Evolutionary conservation across 352 stramenopile genomes (phyloP).

Genomic region (Phytophthora ramorum): DNA sequence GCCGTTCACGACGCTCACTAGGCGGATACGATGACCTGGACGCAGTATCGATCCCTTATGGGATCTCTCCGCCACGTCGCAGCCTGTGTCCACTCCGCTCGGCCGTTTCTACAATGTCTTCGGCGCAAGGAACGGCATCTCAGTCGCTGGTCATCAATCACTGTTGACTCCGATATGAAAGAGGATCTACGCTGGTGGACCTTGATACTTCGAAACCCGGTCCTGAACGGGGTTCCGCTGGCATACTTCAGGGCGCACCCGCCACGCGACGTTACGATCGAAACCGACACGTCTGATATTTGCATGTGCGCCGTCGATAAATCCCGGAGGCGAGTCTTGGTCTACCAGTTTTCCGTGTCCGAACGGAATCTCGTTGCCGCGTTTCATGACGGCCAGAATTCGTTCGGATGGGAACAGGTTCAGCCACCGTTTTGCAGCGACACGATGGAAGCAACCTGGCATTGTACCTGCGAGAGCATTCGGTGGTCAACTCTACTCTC

Average conservation of each 20-base stretch:
- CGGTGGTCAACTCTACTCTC: background rate
- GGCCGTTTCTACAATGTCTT: background rate
- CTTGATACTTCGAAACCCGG: background rate
- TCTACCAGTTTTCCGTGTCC: background rate
- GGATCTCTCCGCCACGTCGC: constrained; percentile 2
- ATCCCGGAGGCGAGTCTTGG: background rate
- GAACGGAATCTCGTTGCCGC: background rate
- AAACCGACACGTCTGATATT: background rate
- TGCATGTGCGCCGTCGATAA: background rate
- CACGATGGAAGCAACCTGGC: background rate
- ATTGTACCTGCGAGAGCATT: background rate
- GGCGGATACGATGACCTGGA: background rate
- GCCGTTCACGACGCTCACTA: background rate
- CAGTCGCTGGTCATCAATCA: background rate
- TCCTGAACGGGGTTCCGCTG: background rate
- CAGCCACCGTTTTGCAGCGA: background rate
- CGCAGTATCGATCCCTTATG: background rate
- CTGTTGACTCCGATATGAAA: background rate
- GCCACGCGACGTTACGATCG: background rate
- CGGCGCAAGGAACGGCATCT: background rate
- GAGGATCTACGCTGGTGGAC: constrained; percentile 1
- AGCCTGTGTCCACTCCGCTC: background rate
- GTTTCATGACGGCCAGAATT: background rate
- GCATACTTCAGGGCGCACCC: background rate
- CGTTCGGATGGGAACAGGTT: background rate